Percentiles rank a stretch among this genome's conserved stretches.
Evolutionary conservation across 176 grass and related monocot species (phyloP).

Genomic region (Pontederia crassipes): DNA sequence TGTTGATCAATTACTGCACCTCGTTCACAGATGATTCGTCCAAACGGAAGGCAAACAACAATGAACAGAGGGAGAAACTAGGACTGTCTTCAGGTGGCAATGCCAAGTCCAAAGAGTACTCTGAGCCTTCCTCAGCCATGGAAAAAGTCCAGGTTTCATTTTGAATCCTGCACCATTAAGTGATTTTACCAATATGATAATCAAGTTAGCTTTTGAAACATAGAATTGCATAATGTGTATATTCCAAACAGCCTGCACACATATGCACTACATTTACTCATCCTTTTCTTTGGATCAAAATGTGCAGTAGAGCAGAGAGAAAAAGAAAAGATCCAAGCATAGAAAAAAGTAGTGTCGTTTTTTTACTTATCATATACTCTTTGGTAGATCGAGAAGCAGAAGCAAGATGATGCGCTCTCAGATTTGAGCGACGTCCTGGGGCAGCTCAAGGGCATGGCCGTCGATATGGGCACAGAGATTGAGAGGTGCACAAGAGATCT

Average conservation of each 20-base stretch:
- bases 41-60: not conserved
- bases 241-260: no score
- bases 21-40: conserved; percentile 17
- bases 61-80: conserved; percentile 21
- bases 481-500: conserved; percentile 2
- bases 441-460: conserved; percentile 23
- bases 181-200: no score
- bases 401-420: conserved; percentile 14
- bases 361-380: not conserved
- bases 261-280: no score
- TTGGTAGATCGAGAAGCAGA: conserved; percentile 20
- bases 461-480: conserved; percentile 24
- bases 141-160: conserved; percentile 26
- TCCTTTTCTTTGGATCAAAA: no score
- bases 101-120: conserved; percentile 5
- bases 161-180: no score
- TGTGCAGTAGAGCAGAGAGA: no score
- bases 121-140: conserved; percentile 20
- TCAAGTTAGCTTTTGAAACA: no score
- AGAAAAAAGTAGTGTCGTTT: no score
- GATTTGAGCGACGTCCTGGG: conserved; percentile 18
- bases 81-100: conserved; percentile 6
- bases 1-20: not conserved
- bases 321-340: no score
- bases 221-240: no score